Conservation (phyloP, 805 yeast genomes). For the Lachancea kluyveri region DNA sequence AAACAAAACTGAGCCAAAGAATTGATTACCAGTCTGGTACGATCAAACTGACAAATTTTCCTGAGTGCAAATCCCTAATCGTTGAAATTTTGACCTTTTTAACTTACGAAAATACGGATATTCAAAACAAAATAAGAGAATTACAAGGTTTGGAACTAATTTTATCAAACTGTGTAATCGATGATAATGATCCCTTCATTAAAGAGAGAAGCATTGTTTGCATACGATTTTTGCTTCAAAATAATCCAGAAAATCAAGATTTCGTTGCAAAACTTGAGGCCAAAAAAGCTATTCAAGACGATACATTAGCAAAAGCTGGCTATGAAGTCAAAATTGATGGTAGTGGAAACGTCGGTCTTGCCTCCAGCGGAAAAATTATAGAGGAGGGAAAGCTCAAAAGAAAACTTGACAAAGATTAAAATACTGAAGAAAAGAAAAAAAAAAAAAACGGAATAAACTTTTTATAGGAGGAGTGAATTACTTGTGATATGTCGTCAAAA, state of each 20-base stretch:
- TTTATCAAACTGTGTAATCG: conserved; percentile 77
- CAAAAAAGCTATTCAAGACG: conserved; percentile 51
- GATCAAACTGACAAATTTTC: conserved; percentile 39
- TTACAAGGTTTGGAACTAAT: conserved; percentile 65
- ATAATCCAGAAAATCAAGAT: conserved; percentile 64
- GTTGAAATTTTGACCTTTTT: conserved; percentile 62
- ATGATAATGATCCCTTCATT: conserved; percentile 80
- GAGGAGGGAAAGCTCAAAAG: conserved; percentile 13
- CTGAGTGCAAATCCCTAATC: conserved; percentile 58
- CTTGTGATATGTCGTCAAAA: conserved; percentile 2
- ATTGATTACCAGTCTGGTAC: conserved; percentile 16
- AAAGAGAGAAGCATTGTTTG: conserved; percentile 83
- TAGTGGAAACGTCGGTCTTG: conserved; percentile 57
- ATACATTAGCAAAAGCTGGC: conserved; percentile 63
- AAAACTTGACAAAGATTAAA: neutral
- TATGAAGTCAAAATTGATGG: conserved; percentile 65
- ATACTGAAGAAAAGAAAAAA: neutral
- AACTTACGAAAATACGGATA: conserved; percentile 41
- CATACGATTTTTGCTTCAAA: conserved; percentile 56
- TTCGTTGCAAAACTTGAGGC: conserved; percentile 79
- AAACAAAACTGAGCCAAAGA: conserved; percentile 19
- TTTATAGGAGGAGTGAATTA: neutral
- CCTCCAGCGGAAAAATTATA: too few relatives aligned
- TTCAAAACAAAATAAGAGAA: conserved; percentile 64
- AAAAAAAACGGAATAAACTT: neutral